Base-by-base conservation (phyloP, 2,329 filamentous ascomycete species). In the Apiospora rasikravindrae region DNA sequence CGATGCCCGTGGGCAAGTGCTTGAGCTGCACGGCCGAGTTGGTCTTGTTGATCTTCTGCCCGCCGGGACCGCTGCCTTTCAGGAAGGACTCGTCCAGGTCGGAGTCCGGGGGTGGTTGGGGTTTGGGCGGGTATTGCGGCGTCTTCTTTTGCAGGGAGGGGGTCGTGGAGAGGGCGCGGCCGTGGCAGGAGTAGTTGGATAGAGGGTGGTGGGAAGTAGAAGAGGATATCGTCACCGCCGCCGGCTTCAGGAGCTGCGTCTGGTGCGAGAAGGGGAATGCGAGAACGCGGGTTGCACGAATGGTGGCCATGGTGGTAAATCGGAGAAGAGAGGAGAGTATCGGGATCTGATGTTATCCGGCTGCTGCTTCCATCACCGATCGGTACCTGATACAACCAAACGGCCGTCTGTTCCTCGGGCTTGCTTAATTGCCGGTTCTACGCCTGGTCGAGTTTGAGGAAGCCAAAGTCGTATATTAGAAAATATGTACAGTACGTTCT, bases 41-140 rank as follows among this genome's bases (percentile, higher is more conserved):
- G 37, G 96, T 99, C 90, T 99, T 99, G 84, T 99, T 74, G 84
- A 98, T 98, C 82, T 98, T 98, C 81, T 99, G 96, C 0, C 96
- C 96, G 33, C 96, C 96, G 0, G 96, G 96, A 1, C 96, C 96
- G 77, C 90, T 93, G 77, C 96, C 96, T 81, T 96, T 97, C 73
- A 99, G 87, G 83, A 97, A 98, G 57, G 88, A 88, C 79, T 98
- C 94, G 71, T 92, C 91, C 76, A 98, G 90, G 70, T 98, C 95
- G 24, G 87, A 85, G 76, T 98, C 95, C 16, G 91, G 88, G 26
- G 96, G 89, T 16, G 91, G 88, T 73, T 86, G 89, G 19, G 93
- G 92, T 4, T 95, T 91, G 7, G 94, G 92, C 1, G 96, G 95
- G 78, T 97, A 86, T 70, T 88, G 88, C 22, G 67, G 70, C 33